A percentile compares a stretch with the other conserved stretches of the same genome.
Conservation (phyloP, 176 grass and related monocot genomes). For the Oryza glaberrima region DNA sequence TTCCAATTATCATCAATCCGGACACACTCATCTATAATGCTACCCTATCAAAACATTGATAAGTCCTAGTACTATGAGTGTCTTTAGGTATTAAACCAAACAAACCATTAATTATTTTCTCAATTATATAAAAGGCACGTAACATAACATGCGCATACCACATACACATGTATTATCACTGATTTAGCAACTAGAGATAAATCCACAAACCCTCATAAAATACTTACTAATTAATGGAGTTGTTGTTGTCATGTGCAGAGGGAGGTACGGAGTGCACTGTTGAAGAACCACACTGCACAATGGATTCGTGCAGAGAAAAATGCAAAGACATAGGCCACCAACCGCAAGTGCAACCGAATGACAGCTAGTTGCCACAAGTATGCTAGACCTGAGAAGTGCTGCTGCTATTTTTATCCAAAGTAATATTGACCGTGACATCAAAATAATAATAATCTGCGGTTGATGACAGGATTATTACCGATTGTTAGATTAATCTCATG, state of each 20-base stretch:
- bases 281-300: background rate
- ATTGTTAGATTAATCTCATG: background rate
- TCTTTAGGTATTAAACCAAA: no score
- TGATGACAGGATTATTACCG: background rate
- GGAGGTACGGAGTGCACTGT: background rate
- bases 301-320: background rate
- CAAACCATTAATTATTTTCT: no score
- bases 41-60: no score
- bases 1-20: no score
- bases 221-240: background rate
- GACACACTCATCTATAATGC: no score
- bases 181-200: background rate
- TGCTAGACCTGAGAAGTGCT: background rate
- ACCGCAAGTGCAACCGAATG: background rate
- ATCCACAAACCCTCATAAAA: background rate
- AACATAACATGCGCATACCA: no score
- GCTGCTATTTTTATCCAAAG: background rate
- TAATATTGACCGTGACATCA: background rate
- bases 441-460: background rate
- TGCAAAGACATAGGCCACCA: background rate
- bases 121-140: no score
- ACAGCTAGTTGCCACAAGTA: background rate
- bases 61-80: no score
- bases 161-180: no score
- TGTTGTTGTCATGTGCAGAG: background rate